phyloP scores from a whole-genome alignment of 495 filamentous ascomycete genomes.

The Aspergillus sparsus region DNA sequence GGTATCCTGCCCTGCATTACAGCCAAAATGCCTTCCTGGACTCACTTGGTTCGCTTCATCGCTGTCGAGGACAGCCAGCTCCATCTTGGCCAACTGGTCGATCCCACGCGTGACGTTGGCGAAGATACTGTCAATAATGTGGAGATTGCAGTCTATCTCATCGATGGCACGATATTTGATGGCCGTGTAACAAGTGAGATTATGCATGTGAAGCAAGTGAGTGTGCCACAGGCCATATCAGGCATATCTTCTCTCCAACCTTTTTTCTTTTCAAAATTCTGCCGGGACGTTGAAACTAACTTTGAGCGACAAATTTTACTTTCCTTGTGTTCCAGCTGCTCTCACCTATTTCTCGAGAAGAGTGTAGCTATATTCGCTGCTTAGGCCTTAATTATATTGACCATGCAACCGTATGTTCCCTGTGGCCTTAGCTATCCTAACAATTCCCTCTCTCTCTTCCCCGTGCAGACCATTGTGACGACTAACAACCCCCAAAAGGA shows the following conservation, averaged over 20 bases:
- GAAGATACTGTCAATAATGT: constrained; percentile 35
- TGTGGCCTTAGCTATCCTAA: neutral
- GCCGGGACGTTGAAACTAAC: too few species aligned
- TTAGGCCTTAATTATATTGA: constrained; percentile 50
- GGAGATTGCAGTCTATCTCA: constrained; percentile 34
- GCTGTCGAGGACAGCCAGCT: constrained; percentile 44
- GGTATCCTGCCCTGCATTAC: neutral
- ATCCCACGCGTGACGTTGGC: constrained; percentile 41
- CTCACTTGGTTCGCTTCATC: constrained; percentile 48
- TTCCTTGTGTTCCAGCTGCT: constrained; percentile 9
- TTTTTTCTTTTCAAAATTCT: too few species aligned
- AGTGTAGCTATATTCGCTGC: constrained; percentile 28
- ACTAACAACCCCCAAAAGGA: constrained; percentile 24
- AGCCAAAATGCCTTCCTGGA: constrained; percentile 29
- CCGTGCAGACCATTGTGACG: too few species aligned
- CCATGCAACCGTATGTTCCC: constrained; percentile 32
- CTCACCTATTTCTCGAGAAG: constrained; percentile 4
- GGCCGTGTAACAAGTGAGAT: constrained; percentile 35
- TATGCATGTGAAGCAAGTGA: constrained; percentile 37
- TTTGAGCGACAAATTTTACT: too few species aligned
- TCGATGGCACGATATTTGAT: constrained; percentile 42
- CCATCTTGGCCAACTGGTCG: constrained; percentile 44
- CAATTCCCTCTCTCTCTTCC: neutral
- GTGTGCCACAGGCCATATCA: neutral
- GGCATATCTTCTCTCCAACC: too few species aligned